Evolutionary conservation across 2,329 filamentous ascomycete species (phyloP), one percentile per base, ranked within the genome.

Genomic region (Verticillium albo-atrum): DNA sequence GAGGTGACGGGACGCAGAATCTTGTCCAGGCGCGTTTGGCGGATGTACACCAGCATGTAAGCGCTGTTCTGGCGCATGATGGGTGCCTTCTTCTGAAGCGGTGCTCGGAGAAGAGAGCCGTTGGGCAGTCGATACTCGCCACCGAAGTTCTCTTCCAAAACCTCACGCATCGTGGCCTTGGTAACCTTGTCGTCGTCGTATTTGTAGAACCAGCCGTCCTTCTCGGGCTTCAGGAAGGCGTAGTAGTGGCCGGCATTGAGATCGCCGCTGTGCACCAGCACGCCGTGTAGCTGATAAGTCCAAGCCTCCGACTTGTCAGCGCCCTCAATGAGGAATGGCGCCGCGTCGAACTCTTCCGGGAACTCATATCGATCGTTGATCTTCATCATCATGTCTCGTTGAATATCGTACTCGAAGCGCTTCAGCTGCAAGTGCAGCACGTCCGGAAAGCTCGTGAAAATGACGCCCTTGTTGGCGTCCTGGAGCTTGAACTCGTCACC

Each of bases 211-310:
- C 91, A 87, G 32, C 95, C 94, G 62, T 97, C 91, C 75, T 96
- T 96, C 60, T 88, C 86, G 0, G 96, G 95, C 72, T 97, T 97
- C 67, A 99, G 78, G 75, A 96, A 99, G 1, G 95, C 95, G 71
- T 99, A 99, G 76, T 99, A 99, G 75, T 99, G 95, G 3, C 95
- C 95, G 12, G 96, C 94, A 73, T 99, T 97, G 59, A 98, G 83
- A 70, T 98, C 95, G 62, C 95, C 95, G 66, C 92, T 97, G 75
- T 99, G 95, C 6, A 99, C 95, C 52, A 99, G 81, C 25, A 99
- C 95, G 61, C 95, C 92, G 68, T 99, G 94, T 23, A 99, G 80
- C 72, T 96, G 90, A 75, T 99, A 99, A 51, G 87, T 83, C 86
- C 93, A 98, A 1, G 93, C 80, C 71, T 98, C 92, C 1, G 92